phyloP scores from a whole-genome alignment of 768 basidiomycete species.

The Mycena amicta region DNA sequence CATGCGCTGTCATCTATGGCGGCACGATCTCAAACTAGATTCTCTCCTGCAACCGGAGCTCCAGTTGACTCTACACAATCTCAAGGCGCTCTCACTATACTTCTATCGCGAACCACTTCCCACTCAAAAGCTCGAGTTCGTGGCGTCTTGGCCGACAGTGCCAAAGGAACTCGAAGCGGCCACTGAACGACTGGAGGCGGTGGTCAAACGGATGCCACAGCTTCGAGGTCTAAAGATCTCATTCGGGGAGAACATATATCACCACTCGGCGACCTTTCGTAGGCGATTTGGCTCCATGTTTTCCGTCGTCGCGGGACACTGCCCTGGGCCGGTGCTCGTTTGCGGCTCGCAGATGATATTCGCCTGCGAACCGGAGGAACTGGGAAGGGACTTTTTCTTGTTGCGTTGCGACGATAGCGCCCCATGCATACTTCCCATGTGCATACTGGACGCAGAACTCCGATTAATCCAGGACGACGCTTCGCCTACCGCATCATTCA shows the following conservation, averaged over 20 bases:
- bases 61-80: not conserved
- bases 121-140: not conserved
- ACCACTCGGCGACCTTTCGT: not conserved
- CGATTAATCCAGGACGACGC: not conserved
- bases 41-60: not conserved
- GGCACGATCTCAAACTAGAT: not conserved
- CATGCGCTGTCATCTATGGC: not conserved
- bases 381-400: not conserved
- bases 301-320: not conserved
- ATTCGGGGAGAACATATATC: not conserved
- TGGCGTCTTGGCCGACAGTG: not conserved
- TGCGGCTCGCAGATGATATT: not conserved
- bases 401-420: not conserved
- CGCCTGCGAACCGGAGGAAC: not conserved
- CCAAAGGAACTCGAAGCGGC: not conserved
- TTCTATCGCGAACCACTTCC: not conserved
- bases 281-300: not conserved
- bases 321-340: not conserved
- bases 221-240: not conserved
- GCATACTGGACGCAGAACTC: not conserved
- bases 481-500: not conserved
- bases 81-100: not conserved
- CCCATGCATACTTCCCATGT: not conserved
- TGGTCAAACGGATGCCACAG: not conserved
- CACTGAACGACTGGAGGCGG: not conserved